Percentiles rank a stretch among this genome's conserved stretches.
These are phyloP conservation scores for Colletotrichum cereale DNA, from an alignment of 2,329 filamentous ascomycete species.

Conservation along the genomic window DNA sequence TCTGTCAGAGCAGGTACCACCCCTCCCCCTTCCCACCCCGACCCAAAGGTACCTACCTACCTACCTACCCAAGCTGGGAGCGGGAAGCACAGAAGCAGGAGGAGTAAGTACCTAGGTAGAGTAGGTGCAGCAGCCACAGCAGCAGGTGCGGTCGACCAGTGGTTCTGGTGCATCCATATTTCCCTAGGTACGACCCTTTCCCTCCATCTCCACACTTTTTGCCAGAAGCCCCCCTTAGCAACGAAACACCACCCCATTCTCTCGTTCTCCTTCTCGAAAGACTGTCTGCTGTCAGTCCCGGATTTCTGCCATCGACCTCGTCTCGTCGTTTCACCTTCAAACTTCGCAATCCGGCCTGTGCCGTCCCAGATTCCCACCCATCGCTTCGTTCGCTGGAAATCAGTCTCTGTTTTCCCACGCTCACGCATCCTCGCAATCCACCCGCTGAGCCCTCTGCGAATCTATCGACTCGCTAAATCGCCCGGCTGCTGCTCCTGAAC, in stretches of 20 bases:
- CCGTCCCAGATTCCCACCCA: slow-evolving; percentile 38
- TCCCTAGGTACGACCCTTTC: slow-evolving; percentile 29
- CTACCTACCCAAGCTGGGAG: background rate
- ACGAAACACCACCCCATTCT: slow-evolving; percentile 41
- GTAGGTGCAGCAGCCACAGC: background rate
- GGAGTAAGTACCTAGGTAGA: background rate
- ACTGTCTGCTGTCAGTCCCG: slow-evolving; percentile 40
- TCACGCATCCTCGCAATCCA: slow-evolving; percentile 8
- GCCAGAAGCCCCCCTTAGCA: slow-evolving; percentile 41
- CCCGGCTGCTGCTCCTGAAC: slow-evolving; percentile 14
- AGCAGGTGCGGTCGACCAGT: background rate
- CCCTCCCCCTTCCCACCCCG: slow-evolving; percentile 1
- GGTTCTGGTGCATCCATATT: slow-evolving; percentile 1
- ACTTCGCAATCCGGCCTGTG: slow-evolving; percentile 41
- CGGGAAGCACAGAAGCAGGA: background rate
- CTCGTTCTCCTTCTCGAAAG: slow-evolving; percentile 40
- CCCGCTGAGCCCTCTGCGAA: slow-evolving; percentile 23
- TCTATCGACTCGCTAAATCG: slow-evolving; percentile 17
- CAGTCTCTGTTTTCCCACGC: slow-evolving; percentile 7
- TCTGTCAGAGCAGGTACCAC: slow-evolving; percentile 18
- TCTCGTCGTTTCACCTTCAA: slow-evolving; percentile 41
- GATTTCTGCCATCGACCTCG: slow-evolving; percentile 40
- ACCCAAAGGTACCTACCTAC: background rate
- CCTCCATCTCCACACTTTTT: slow-evolving; percentile 41
- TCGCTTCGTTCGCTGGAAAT: slow-evolving; percentile 36